phyloP scores from a whole-genome alignment of 257 asterid species.

The Coffea canephora region DNA sequence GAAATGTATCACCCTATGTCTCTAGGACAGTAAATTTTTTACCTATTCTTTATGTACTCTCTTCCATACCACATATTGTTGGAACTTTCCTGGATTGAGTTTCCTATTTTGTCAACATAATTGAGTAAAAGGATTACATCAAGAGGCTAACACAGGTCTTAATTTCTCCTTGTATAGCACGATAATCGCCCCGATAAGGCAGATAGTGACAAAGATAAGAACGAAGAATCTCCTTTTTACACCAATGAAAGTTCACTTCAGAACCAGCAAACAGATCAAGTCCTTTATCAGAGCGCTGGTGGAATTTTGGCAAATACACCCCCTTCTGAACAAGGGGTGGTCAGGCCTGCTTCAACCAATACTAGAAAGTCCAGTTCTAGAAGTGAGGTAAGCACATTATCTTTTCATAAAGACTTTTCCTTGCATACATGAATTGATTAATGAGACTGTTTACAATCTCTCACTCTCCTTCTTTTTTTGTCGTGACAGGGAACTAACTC shows the following conservation, averaged over 20 bases:
- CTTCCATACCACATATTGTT: not conserved
- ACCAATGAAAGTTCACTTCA: conserved; percentile 24
- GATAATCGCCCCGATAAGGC: conserved; percentile 40
- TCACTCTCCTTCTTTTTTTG: conserved; percentile 12
- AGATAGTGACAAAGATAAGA: conserved; percentile 41
- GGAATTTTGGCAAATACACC: conserved; percentile 11
- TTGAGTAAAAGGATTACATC: not conserved
- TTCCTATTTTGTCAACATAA: not conserved
- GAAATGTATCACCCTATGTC: not conserved
- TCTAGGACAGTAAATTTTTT: not conserved
- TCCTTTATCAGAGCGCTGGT: conserved; percentile 28
- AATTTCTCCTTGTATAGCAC: conserved; percentile 27
- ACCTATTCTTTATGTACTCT: not conserved
- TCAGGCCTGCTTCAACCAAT: conserved; percentile 26
- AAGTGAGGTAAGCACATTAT: conserved; percentile 50
- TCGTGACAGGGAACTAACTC: conserved; percentile 61
- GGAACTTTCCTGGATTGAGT: not conserved
- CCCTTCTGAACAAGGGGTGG: conserved; percentile 20
- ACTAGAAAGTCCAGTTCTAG: conserved; percentile 54
- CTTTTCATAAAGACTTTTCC: conserved; percentile 1
- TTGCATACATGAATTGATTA: not conserved
- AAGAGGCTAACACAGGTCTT: not conserved
- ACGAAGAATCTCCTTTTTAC: conserved; percentile 32
- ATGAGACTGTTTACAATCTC: not conserved
- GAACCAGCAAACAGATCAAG: conserved; percentile 37